These are phyloP conservation scores for Calonectria leucothoes DNA, from an alignment of 2,329 filamentous ascomycete species.

Conservation along the genomic window DNA sequence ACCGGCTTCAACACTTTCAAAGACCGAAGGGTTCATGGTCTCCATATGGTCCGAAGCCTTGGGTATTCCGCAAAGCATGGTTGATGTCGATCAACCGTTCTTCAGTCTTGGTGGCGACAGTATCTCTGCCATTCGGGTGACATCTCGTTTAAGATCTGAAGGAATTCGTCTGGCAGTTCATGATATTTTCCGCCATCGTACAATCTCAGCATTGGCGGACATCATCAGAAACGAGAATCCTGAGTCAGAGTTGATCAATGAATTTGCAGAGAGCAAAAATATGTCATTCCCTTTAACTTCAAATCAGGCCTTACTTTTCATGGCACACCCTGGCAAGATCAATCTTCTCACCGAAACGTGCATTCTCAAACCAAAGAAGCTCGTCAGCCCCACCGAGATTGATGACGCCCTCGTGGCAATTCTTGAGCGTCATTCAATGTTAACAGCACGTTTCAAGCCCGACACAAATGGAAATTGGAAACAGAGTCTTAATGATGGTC, in stretches of 20 bases:
- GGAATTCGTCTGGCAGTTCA: neutral
- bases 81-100: neutral
- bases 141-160: neutral
- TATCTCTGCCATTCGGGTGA: neutral
- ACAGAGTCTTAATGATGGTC: too few relatives aligned
- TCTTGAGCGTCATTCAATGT: neutral
- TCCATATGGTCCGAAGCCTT: neutral
- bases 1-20: neutral
- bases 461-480: neutral
- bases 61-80: neutral
- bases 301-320: neutral
- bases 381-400: neutral
- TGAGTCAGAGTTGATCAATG: neutral
- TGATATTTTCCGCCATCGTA: neutral
- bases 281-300: neutral
- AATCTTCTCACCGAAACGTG: neutral
- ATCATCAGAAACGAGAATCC: neutral
- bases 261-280: neutral
- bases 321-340: neutral
- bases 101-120: neutral
- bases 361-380: neutral
- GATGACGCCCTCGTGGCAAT: neutral
- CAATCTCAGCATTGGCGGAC: neutral
- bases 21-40: neutral
- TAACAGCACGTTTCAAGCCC: neutral